Conservation (phyloP, 1,284 basidiomycete genomes). For the Quambalaria eucalypti region DNA sequence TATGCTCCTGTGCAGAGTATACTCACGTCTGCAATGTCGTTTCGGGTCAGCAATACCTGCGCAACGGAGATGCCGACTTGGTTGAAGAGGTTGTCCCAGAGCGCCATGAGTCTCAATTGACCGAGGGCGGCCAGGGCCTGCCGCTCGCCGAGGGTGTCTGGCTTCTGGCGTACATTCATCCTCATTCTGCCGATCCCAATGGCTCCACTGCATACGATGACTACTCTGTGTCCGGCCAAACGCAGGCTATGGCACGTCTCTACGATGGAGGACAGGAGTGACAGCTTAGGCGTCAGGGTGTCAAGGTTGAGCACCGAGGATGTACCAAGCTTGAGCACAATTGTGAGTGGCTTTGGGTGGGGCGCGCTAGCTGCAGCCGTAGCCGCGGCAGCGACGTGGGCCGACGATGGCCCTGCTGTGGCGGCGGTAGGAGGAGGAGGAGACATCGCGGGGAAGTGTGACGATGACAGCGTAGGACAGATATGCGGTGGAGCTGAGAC, state of each 20-base stretch:
- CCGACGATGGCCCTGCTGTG: too few species aligned
- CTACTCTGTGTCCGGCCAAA: slow-evolving; percentile 76
- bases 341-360: slow-evolving; percentile 16
- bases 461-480: too few species aligned
- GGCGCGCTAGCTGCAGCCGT: too few species aligned
- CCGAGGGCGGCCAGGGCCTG: slow-evolving; percentile 95
- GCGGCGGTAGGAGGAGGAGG: too few species aligned
- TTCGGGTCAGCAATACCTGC: slow-evolving; percentile 84
- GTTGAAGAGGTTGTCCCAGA: slow-evolving; percentile 93
- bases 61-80: slow-evolving; percentile 90
- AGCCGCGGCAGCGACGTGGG: too few species aligned
- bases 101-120: slow-evolving; percentile 84
- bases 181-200: slow-evolving; percentile 87
- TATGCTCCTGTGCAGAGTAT: not conserved
- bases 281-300: slow-evolving; percentile 61
- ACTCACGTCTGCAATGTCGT: slow-evolving; percentile 90
- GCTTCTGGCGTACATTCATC: slow-evolving; percentile 72
- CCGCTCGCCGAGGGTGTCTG: slow-evolving; percentile 78
- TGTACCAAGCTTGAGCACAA: slow-evolving; percentile 46
- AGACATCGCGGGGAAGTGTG: too few species aligned
- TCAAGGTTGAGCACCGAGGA: slow-evolving; percentile 40
- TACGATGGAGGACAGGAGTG: slow-evolving; percentile 79
- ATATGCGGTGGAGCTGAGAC: too few species aligned
- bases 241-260: slow-evolving; percentile 78
- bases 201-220: slow-evolving; percentile 89